These are phyloP conservation scores for Inga oerstediana DNA, from an alignment of 306 rosid genomes.

Conservation along the genomic window DNA sequence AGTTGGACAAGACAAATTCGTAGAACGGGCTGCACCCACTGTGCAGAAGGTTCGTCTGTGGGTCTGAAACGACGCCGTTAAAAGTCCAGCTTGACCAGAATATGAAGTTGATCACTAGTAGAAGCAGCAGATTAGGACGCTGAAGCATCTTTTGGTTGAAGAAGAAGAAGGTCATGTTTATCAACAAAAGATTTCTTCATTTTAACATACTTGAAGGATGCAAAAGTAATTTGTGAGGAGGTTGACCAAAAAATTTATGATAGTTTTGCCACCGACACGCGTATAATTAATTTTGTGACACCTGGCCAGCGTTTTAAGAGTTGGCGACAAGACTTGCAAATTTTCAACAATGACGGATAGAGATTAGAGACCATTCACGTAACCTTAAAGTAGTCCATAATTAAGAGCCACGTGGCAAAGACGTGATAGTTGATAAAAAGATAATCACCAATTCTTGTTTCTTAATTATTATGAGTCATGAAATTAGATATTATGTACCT, in stretches of 20 bases:
- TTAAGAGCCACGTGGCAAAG: not conserved
- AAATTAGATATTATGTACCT: no score
- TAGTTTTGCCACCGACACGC: not conserved
- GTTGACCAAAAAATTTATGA: not conserved
- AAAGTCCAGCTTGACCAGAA: conserved; percentile 27
- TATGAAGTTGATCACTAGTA: not conserved
- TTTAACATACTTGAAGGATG: not conserved
- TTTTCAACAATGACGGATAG: not conserved
- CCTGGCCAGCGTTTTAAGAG: not conserved
- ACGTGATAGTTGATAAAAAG: no score
- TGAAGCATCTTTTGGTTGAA: not conserved
- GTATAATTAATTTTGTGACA: not conserved
- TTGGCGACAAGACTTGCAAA: not conserved
- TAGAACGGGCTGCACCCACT: not conserved
- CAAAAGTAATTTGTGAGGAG: not conserved
- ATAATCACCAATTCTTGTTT: no score
- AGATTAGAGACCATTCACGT: not conserved
- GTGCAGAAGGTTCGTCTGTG: not conserved
- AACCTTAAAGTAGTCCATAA: no score
- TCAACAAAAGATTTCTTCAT: not conserved
- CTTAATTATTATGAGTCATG: no score
- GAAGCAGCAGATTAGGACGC: not conserved
- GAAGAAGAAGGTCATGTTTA: not conserved
- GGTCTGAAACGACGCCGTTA: not conserved
- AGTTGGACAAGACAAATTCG: not conserved